A percentile compares a stretch with the other conserved stretches of the same genome.
These are phyloP conservation scores for Boletus edulis DNA, from an alignment of 768 basidiomycete genomes.

Conservation along the genomic window DNA sequence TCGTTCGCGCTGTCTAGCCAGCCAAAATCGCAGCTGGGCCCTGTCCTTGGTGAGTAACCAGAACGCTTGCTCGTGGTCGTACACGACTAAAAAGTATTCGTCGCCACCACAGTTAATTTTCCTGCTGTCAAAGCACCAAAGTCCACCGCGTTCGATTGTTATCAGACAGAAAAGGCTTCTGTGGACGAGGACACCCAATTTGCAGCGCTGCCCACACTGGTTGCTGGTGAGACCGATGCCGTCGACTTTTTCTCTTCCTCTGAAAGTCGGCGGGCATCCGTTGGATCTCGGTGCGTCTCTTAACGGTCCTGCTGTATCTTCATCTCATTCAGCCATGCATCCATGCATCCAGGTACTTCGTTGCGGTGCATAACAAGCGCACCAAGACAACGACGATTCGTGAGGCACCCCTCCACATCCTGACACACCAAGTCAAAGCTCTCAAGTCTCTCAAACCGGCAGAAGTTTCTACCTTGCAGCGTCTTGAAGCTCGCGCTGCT, in stretches of 20 bases:
- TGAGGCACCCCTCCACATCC: slow-evolving; percentile 62
- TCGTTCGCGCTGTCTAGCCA: slow-evolving; percentile 37
- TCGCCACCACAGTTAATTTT: slow-evolving; percentile 49
- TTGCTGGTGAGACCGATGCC: slow-evolving; percentile 81
- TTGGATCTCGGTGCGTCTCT: slow-evolving; percentile 65
- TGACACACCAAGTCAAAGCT: slow-evolving; percentile 80
- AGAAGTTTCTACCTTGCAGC: slow-evolving; percentile 48
- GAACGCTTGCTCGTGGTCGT: slow-evolving; percentile 25
- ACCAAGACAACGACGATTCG: slow-evolving; percentile 71
- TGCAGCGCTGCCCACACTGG: slow-evolving; percentile 35
- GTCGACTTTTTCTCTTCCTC: slow-evolving; percentile 78
- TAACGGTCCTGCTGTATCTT: neutral
- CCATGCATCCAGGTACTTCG: slow-evolving; percentile 58
- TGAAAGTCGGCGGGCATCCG: slow-evolving; percentile 47
- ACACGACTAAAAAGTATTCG: slow-evolving; percentile 7
- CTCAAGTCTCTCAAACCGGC: slow-evolving; percentile 63
- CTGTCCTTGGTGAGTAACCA: slow-evolving; percentile 47
- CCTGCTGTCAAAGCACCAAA: slow-evolving; percentile 60
- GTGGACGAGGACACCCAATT: slow-evolving; percentile 31
- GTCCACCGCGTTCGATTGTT: slow-evolving; percentile 61
- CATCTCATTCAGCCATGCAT: neutral
- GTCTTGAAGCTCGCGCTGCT: slow-evolving; percentile 64
- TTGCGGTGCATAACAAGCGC: slow-evolving; percentile 78
- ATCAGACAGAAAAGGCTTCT: slow-evolving; percentile 37
- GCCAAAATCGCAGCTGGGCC: slow-evolving; percentile 41